phyloP scores from a whole-genome alignment of 176 grass and related monocot genomes.

The Pontederia crassipes region DNA sequence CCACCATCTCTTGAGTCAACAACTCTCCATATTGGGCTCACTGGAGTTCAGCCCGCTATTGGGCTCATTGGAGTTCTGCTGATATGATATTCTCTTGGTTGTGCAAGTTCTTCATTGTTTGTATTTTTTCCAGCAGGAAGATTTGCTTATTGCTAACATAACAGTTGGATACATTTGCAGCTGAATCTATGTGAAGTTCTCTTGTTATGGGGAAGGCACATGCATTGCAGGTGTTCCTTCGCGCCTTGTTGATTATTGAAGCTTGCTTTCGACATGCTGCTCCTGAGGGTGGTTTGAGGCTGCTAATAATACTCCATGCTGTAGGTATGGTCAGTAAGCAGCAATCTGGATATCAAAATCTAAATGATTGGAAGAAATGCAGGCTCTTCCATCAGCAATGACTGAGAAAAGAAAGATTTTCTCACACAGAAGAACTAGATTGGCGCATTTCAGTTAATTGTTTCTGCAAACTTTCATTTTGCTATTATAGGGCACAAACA shows the following conservation, averaged over 20 bases:
- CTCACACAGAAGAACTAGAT: background rate
- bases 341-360: too few relatives aligned
- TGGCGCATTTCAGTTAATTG: too few relatives aligned
- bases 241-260: conserved; percentile 77
- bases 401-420: background rate
- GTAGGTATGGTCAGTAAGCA: too few relatives aligned
- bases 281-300: conserved; percentile 53
- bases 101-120: conserved; percentile 53
- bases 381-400: too few relatives aligned
- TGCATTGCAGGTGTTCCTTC: conserved; percentile 56
- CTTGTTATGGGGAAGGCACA: conserved; percentile 80
- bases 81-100: conserved; percentile 47
- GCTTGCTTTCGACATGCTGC: conserved; percentile 60
- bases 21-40: conserved; percentile 40
- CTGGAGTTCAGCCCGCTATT: conserved; percentile 3
- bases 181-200: conserved; percentile 1
- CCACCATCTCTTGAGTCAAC: conserved; percentile 99
- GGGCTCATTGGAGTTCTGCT: conserved; percentile 35
- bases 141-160: background rate
- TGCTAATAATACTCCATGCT: too few relatives aligned
- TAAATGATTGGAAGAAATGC: too few relatives aligned
- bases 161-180: background rate
- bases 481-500: background rate
- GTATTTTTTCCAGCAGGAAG: too few relatives aligned
- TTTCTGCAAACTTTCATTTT: background rate